phyloP scores from a whole-genome alignment of 2,329 filamentous ascomycete genomes.

The Hypoxylon sp. region DNA sequence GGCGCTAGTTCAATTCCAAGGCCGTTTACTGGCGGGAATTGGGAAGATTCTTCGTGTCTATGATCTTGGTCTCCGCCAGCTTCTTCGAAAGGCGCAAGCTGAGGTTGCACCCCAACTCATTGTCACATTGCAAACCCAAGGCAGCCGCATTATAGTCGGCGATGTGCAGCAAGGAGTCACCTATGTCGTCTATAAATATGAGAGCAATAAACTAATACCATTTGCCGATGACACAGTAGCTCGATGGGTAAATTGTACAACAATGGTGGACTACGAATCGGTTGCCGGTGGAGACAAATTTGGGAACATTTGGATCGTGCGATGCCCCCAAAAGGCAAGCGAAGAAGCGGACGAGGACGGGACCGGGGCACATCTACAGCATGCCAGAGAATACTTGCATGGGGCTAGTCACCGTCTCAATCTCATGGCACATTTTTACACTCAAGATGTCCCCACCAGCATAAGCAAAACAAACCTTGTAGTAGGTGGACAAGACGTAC shows the following conservation, averaged over 20 bases:
- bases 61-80: constrained; percentile 91
- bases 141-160: constrained; percentile 90
- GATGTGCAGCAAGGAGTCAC: constrained; percentile 94
- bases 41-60: constrained; percentile 88
- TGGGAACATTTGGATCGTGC: constrained; percentile 93
- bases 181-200: constrained; percentile 93
- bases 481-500: constrained; percentile 89
- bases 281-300: constrained; percentile 97
- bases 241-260: constrained; percentile 89
- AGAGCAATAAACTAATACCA: constrained; percentile 91
- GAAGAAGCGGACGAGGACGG: constrained; percentile 94
- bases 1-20: constrained; percentile 94
- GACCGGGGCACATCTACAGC: constrained; percentile 89
- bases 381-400: constrained; percentile 90
- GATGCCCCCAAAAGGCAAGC: constrained; percentile 87
- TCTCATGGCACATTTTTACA: constrained; percentile 89
- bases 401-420: constrained; percentile 88
- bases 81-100: constrained; percentile 91
- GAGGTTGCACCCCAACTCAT: constrained; percentile 87
- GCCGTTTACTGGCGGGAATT: constrained; percentile 87
- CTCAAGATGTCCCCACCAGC: constrained; percentile 92
- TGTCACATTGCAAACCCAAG: constrained; percentile 89
- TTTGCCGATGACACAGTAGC: constrained; percentile 93
- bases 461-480: constrained; percentile 92
- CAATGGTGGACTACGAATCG: constrained; percentile 98